Evolutionary conservation across 225 moss, liverwort and hornwort genomes (phyloP), one percentile per base, ranked within the genome.

Genomic region (Anthoceros angustus): DNA sequence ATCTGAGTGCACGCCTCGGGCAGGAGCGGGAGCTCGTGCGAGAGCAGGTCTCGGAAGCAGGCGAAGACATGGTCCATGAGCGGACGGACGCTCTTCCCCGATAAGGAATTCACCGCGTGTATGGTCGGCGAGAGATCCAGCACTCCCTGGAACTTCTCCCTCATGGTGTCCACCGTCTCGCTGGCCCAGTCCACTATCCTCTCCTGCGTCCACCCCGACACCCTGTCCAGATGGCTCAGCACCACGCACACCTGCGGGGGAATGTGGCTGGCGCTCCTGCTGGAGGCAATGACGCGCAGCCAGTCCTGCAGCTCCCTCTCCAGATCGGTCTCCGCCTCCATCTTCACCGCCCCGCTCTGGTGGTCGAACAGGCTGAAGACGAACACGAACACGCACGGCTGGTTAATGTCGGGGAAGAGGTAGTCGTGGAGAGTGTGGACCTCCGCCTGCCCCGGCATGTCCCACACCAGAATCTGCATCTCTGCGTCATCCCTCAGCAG

Each of bases 371-470:
- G 72, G 48, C 39, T 72, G 67, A 72, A 72, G 7, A 72, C 66
- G 50, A 67, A 72, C 7, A 72, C 66, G 55, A 72, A 72, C 8
- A 66, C 12, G 41, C 72, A 72, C 9, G 72, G 50, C 6, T 72
- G 66, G 9, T 60, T 67, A 12, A 65, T 65, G 26, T 42, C 21
- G 2, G 72, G 72, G 25, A 72, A 60, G 24, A 72, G 55, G 16
- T 66, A 48, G 43, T 72, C 66, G 15, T 72, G 66, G 6, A 72
- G 72, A 5, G 72, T 67, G 8, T 62, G 55, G 40, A 72, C 66
- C 62, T 66, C 67, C 48, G 66, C 62, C 10, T 72, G 66, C 40
- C 72, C 72, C 5, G 72, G 66, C 66, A 72, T 66, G 46, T 72
- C 72, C 72, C 72, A 72, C 5, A 72, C 42, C 0, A 66, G 61